Evolutionary conservation across 2,329 filamentous ascomycete species (phyloP).

Genomic region (Blastomyces parvus): DNA sequence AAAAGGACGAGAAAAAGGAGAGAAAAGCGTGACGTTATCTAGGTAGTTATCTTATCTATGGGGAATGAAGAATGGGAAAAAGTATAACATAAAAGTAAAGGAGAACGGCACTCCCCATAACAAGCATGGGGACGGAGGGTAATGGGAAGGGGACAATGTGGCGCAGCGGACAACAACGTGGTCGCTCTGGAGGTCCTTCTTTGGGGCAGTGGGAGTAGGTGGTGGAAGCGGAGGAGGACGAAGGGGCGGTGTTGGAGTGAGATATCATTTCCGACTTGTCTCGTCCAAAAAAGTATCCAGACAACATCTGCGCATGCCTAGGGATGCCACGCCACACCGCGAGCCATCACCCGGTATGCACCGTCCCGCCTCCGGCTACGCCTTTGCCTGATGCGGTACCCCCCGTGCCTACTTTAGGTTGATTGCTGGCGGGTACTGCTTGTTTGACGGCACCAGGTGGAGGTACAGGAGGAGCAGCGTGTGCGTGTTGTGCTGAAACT

Average conservation of each 20-base stretch:
- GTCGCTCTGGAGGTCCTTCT: constrained; percentile 1
- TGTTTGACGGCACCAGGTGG: constrained; percentile 42
- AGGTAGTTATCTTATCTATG: neutral
- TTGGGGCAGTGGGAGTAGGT: neutral
- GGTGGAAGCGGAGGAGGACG: neutral
- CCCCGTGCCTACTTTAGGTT: constrained; percentile 15
- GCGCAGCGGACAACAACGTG: constrained; percentile 4
- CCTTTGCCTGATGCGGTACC: constrained; percentile 18
- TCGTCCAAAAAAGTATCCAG: constrained; percentile 1
- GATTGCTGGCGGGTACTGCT: constrained; percentile 8
- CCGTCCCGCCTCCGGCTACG: constrained; percentile 21
- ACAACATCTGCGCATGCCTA: constrained; percentile 1
- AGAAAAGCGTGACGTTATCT: neutral
- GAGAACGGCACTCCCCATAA: neutral
- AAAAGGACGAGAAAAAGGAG: neutral
- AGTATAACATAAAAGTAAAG: constrained; percentile 2
- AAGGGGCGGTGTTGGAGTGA: neutral
- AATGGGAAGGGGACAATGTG: constrained; percentile 3
- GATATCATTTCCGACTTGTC: neutral
- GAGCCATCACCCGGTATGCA: constrained; percentile 14
- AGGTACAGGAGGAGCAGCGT: constrained; percentile 55
- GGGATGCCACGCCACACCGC: constrained; percentile 7
- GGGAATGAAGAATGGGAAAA: constrained; percentile 2
- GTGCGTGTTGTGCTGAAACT: constrained; percentile 30
- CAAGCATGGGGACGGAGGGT: neutral